These are phyloP conservation scores for Neurospora sp. DNA, from an alignment of 495 filamentous ascomycete species.

Conservation along the genomic window DNA sequence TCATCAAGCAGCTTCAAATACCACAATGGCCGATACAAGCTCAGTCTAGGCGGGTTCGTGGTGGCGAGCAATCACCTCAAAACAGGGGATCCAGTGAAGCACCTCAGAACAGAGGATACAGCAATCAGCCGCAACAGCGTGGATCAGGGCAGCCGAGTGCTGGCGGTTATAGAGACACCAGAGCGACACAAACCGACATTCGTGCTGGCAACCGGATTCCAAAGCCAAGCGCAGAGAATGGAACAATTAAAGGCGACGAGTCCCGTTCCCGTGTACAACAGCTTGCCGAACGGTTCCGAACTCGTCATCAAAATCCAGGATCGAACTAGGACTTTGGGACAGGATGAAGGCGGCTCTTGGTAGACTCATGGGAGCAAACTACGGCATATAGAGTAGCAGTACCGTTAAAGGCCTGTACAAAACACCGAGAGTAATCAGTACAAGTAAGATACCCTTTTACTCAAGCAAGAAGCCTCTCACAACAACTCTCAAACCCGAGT, in stretches of 20 bases:
- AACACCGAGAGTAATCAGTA: background rate
- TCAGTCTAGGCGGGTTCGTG: background rate
- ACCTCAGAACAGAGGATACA: background rate
- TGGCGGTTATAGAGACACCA: background rate
- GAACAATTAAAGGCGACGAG: background rate
- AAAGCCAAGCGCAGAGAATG: background rate
- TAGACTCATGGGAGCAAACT: background rate
- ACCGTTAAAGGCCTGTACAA: background rate
- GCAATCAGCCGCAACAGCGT: background rate
- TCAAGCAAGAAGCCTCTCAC: background rate
- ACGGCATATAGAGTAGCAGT: background rate
- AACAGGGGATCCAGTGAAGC: background rate
- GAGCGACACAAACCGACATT: background rate
- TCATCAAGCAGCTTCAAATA: background rate
- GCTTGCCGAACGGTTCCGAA: background rate
- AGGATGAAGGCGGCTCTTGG: background rate
- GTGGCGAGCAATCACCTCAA: background rate
- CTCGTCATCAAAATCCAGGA: background rate
- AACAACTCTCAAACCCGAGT: background rate
- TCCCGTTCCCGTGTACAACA: background rate
- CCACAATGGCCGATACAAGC: background rate
- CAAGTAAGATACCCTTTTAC: background rate
- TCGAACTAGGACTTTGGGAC: background rate
- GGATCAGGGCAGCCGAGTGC: background rate
- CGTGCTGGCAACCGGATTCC: background rate